A percentile compares a stretch with the other conserved stretches of the same genome.
Evolutionary conservation across 768 basidiomycete genomes (phyloP).

Genomic region (Xerocomellus amylosporus): DNA sequence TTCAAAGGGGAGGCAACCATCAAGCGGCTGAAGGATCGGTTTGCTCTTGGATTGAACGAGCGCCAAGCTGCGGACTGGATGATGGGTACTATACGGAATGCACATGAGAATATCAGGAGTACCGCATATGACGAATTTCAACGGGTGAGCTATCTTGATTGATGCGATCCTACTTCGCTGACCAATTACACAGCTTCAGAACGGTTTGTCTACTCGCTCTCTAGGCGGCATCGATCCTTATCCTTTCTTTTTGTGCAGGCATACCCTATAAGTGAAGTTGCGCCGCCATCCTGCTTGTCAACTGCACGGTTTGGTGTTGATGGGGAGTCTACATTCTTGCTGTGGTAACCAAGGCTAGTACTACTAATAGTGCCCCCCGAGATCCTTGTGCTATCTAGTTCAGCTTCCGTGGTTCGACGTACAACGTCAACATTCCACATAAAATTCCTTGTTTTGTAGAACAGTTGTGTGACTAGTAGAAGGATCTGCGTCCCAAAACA

Average conservation of each 20-base stretch:
- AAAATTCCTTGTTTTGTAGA: not conserved
- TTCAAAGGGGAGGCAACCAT: constrained; percentile 97
- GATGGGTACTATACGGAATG: constrained; percentile 84
- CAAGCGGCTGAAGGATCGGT: constrained; percentile 80
- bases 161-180: not conserved
- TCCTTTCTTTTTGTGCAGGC: constrained; percentile 15
- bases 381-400: constrained; percentile 1
- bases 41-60: constrained; percentile 78
- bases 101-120: constrained; percentile 91
- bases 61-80: constrained; percentile 93
- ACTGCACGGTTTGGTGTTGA: not conserved
- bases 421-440: not conserved
- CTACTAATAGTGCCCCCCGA: not conserved
- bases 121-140: constrained; percentile 97
- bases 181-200: constrained; percentile 41
- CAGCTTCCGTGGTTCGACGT: not conserved
- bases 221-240: not conserved
- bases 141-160: constrained; percentile 48
- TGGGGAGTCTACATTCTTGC: not conserved
- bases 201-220: constrained; percentile 34
- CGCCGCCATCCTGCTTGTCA: not conserved
- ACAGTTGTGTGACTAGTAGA: not conserved
- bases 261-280: constrained; percentile 30
- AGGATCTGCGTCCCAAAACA: constrained; percentile 11
- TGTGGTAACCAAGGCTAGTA: not conserved